These are phyloP conservation scores for Leccinum pachyderme DNA, from an alignment of 1,284 basidiomycete species.

Conservation along the genomic window DNA sequence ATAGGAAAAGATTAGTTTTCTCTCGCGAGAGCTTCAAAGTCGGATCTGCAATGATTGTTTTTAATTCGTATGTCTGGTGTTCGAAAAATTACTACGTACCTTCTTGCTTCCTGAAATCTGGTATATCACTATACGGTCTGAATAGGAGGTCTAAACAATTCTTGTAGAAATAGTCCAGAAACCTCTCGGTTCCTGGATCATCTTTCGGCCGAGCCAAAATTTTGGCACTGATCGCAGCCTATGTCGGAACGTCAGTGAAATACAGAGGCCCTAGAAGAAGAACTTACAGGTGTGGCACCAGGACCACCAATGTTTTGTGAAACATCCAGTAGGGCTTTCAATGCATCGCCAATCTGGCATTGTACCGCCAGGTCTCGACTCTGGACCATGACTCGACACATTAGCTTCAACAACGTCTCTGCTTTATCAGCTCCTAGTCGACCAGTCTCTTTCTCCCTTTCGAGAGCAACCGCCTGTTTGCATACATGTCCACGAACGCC, in stretches of 20 bases:
- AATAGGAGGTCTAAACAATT: constrained; percentile 73
- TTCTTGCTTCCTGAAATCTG: constrained; percentile 67
- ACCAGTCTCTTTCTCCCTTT: constrained; percentile 53
- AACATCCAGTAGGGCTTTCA: constrained; percentile 82
- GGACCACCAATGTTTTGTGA: constrained; percentile 45
- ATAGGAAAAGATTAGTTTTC: constrained; percentile 74
- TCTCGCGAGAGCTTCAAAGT: constrained; percentile 62
- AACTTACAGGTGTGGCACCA: constrained; percentile 38
- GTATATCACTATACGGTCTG: constrained; percentile 75
- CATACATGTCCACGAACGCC: constrained; percentile 84
- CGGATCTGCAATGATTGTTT: constrained; percentile 39
- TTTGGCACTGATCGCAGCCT: constrained; percentile 38
- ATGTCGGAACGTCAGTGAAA: constrained; percentile 5
- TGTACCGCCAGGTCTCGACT: constrained; percentile 87
- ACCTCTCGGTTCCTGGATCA: constrained; percentile 83
- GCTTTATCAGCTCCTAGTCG: constrained; percentile 59
- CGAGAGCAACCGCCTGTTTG: constrained; percentile 72
- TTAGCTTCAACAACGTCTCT: constrained; percentile 74
- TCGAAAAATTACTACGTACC: constrained; percentile 41
- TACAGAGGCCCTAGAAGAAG: not conserved
- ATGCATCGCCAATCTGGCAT: constrained; percentile 87
- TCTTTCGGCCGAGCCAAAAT: constrained; percentile 65
- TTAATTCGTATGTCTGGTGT: not conserved
- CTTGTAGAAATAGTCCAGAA: constrained; percentile 92
- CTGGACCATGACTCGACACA: constrained; percentile 75